Base-by-base conservation (phyloP, 306 rosid genomes). In the Coriaria nepalensis region DNA sequence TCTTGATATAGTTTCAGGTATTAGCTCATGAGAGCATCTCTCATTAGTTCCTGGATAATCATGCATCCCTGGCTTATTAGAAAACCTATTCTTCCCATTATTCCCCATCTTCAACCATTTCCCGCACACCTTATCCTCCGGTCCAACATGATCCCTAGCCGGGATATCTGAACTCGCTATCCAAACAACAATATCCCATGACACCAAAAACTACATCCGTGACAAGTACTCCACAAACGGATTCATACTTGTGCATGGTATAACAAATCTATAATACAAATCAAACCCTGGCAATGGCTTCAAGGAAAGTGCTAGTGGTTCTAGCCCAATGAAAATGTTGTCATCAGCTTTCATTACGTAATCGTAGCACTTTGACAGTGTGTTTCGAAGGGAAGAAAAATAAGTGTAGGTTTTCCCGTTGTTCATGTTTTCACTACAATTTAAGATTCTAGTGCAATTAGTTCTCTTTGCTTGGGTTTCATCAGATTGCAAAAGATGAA, bases 151-250 rank as follows among this genome's bases (percentile, higher is more conserved):
- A 5, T 49, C 12, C 9, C 10, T 35, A 29, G 7, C 41, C 0
- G 63, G 55, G 10, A 64, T 64, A 1, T 55, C 10, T 5, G 56
- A 70, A 6, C 12, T 33, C 8, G 49, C 50, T 9, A 70, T 70
- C 71, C 71, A 59, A 34, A 59, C 64, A 40, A 70, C 68, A 53
- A 64, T 37, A 52, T 70, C 76, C 76, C 71, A 64, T 6, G 64
- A 65, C 47, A 64, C 4, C 76, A 70, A 32, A 48, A 53, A 64
- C 8, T 71, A 52, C 71, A 64, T 70, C n/a, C 68, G 60, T 1
- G 67, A 64, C 68, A 64, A 54, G 47, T 64, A 64, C 8, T 55
- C 56, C 55, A 50, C 51, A 40, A 34, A 49, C 6, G 64, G 60
- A 40, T 64, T 55, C 37, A 6, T 45, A 47, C 67, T 54, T 1